Base-by-base conservation (phyloP, 1,284 basidiomycete species). In the Sphaerobolus stellatus region DNA sequence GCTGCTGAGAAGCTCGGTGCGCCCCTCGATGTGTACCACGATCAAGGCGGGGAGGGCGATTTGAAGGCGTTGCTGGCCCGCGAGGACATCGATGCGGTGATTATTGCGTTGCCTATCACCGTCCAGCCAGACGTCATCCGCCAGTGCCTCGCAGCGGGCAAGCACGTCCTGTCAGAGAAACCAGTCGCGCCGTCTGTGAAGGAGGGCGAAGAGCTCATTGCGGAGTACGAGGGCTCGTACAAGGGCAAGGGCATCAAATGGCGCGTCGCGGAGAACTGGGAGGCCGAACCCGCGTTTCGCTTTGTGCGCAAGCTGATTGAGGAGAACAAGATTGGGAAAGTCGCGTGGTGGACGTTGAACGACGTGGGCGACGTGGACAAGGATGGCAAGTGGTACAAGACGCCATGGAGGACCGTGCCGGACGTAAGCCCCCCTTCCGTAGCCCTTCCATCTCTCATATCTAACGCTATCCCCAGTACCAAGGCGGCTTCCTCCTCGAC, bases 131-230 rank as follows among this genome's bases (percentile, higher is more conserved):
- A 71, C 7, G 73, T 92, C 51, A 74, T 94, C 56, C 68, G 82
- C 55, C 79, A 79, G 61, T 77, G 79, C 1, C 71, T 87, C 36
- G 76, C 73, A 11, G 86, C 88, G 0, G 90, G 91, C 22, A 94
- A 94, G 71, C 88, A 93, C 63, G 90, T 94, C 48, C 68, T 94
- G 54, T 88, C 85, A 68, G 88, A 93, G 75, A 94, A 94, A 65
- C 92, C 92, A 5, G 77, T 94, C n/a, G 89, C 83, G 1, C 76
- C 83, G 34, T 83, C 87, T 61, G 83, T 93, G 29, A 74, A 75
- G 31, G 71, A 74, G 3, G 92, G 87, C 1, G 68, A 81, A 44
- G 71, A 74, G 56, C 75, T 93, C 31, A 84, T 94, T 64, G 73
- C 77, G 40, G 76, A 75, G 50, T 94, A 90, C 65, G 81, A 90